Base-by-base conservation (phyloP, 2,329 filamentous ascomycete species). In the Xylariales sp. region DNA sequence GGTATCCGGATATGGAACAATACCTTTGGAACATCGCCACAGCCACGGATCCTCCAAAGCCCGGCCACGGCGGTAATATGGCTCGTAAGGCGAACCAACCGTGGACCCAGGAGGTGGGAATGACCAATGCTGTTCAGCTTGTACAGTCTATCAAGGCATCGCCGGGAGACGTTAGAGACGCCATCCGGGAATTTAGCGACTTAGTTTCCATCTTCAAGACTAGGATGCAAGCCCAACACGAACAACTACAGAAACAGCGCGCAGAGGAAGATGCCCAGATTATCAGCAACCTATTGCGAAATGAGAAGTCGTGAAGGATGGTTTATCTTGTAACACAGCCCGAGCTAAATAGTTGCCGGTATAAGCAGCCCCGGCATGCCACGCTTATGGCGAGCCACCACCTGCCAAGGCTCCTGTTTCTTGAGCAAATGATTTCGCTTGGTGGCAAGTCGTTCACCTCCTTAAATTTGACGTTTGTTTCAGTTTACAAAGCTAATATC, bases 51-150 rank as follows among this genome's bases (percentile, higher is more conserved):
- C 76, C 76, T 28, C 76, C 77, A 3, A 53, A 69, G 10, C 43
- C 69, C 3, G 54, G 16, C 39, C 62, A 67, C 6, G 50, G 52
- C 9, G 52, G 50, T 10, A 55, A 28, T 52, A 64, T 56, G 43
- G 14, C 56, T 32, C 71, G 69, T 49, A 68, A 68, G 56, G 50
- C 56, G 52, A 77, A 81, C 65, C 77, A 80, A 55, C 75, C 74
- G 3, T 91, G 89, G 89, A 87, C 85, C 28, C 81, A 82, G 52
- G 87, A 90, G 57, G 81, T 85, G 5, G 89, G 89, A 6, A 81
- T 89, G 56, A 81, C 84, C 62, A 84, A 84, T 23, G 89, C 87
- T 1, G 84, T 87, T 52, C 81, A 84, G 23, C 84, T 83, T 14
- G 78, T 91, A 65, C 83, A 84, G 49, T 81, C 78, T 62, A 84